A percentile compares a stretch with the other conserved stretches of the same genome.
Evolutionary conservation across 768 basidiomycete genomes (phyloP).

Genomic region (Suillus alpinus): DNA sequence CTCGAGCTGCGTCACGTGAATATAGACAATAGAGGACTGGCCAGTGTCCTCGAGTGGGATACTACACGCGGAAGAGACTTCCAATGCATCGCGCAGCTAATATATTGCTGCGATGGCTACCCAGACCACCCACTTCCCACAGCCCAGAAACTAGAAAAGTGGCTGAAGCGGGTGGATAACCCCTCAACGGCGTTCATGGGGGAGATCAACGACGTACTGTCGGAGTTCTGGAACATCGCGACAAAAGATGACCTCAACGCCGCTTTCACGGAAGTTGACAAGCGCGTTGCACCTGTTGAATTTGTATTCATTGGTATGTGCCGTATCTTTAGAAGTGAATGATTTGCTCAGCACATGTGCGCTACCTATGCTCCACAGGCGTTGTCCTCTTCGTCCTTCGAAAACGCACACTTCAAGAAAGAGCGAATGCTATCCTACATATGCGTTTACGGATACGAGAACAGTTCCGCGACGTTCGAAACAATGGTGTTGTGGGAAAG

Average conservation of each 20-base stretch:
- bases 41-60: slow-evolving; percentile 56
- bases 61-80: slow-evolving; percentile 72
- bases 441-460: slow-evolving; percentile 57
- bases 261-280: slow-evolving; percentile 52
- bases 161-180: slow-evolving; percentile 29
- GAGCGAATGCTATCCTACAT: slow-evolving; percentile 52
- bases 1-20: slow-evolving; percentile 57
- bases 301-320: slow-evolving; percentile 75
- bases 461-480: slow-evolving; percentile 60
- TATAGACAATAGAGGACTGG: slow-evolving; percentile 54
- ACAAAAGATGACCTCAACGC: slow-evolving; percentile 34
- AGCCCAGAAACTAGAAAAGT: slow-evolving; percentile 53
- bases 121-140: slow-evolving; percentile 49
- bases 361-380: slow-evolving; percentile 40
- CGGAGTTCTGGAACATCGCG: slow-evolving; percentile 55
- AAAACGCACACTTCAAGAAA: slow-evolving; percentile 38
- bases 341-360: not conserved
- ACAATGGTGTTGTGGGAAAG: slow-evolving; percentile 53
- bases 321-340: not conserved
- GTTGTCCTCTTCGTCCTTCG: slow-evolving; percentile 61
- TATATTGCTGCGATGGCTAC: slow-evolving; percentile 61
- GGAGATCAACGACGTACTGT: slow-evolving; percentile 52
- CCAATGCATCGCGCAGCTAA: slow-evolving; percentile 67
- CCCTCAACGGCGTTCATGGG: slow-evolving; percentile 50
- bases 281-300: slow-evolving; percentile 69